Base-by-base conservation (phyloP, 2,329 filamentous ascomycete species). In the Leptographium lundbergii region DNA sequence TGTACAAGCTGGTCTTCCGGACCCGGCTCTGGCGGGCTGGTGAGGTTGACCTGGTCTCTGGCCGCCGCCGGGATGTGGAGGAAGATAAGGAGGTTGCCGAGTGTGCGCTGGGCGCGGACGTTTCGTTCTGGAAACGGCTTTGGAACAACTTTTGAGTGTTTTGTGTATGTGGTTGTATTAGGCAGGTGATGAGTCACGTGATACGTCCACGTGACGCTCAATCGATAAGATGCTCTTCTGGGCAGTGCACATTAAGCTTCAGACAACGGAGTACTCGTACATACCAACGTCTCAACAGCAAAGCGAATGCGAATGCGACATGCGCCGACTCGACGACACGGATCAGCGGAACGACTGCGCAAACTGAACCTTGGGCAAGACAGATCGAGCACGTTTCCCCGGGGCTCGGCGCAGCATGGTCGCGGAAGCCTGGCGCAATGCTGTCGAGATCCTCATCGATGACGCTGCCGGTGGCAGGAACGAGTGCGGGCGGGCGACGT, bases 31-130 rank as follows among this genome's bases (percentile, higher is more conserved):
- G 79, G 74, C 68, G 73, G 6, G 67, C 73, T 6, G 69, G 75
- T 58, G 79, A 82, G 58, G 77, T 84, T 27, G 81, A 85, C 65
- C 71, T 85, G 50, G 75, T 78, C 54, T 77, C 77, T 2, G 82
- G 82, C 0, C 74, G 79, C 57, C 74, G 81, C 34, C 72, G 71
- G 7, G 81, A 84, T 66, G 61, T 84, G 53, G 80, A 84, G 39
- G 73, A 76, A 60, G 72, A 64, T 1, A 69, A 70, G 56, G 68
- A 74, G 60, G 61, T 69, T 29, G 66, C 64, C 39, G 62, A 58
- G 6, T 68, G 66, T 2, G 67, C 68, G 2, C 57, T n/a, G n/a
- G n/a, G n/a, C n/a, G n/a, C n/a, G n/a, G n/a, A 67, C 59, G 6
- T 19, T 17, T 64, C 74, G 0, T 70, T 73, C 62, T 81, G 77